Evolutionary conservation across 1,139 yeast species (phyloP).

Genomic region (Scheffersomyces quercinus): DNA sequence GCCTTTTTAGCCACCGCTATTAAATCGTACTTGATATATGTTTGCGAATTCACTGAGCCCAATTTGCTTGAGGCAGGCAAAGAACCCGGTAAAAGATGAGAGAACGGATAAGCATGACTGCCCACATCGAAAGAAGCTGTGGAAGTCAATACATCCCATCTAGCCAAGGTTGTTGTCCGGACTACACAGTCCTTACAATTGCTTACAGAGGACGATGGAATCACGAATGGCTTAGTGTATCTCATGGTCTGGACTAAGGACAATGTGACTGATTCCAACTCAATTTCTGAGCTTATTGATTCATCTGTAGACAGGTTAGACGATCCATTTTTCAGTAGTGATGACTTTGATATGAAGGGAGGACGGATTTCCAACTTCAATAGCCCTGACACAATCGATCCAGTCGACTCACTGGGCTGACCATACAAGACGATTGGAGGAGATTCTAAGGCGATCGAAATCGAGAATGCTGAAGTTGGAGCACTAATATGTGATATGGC

Average conservation of each 20-base stretch:
- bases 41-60: slow-evolving; percentile 53
- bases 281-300: slow-evolving; percentile 21
- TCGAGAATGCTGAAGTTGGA: slow-evolving; percentile 25
- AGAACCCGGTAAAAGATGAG: slow-evolving; percentile 89
- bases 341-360: background rate
- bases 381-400: slow-evolving; percentile 82
- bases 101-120: slow-evolving; percentile 86
- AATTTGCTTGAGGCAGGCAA: slow-evolving; percentile 76
- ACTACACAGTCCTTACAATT: slow-evolving; percentile 60
- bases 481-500: background rate
- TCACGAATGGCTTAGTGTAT: slow-evolving; percentile 64
- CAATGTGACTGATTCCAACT: slow-evolving; percentile 59
- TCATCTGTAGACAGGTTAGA: slow-evolving; percentile 11
- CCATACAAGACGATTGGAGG: slow-evolving; percentile 93
- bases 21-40: slow-evolving; percentile 70
- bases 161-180: slow-evolving; percentile 63
- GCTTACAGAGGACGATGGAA: slow-evolving; percentile 51
- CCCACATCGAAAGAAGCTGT: slow-evolving; percentile 60
- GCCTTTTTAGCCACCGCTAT: slow-evolving; percentile 52
- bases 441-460: slow-evolving; percentile 72
- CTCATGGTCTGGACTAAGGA: slow-evolving; percentile 68
- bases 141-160: slow-evolving; percentile 80
- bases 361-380: slow-evolving; percentile 31
- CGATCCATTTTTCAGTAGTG: slow-evolving; percentile 4
- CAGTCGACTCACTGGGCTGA: slow-evolving; percentile 72